Percentiles rank a stretch among this genome's conserved stretches.
phyloP scores from a whole-genome alignment of 306 rosid species.

The Vigna nakashimae region DNA sequence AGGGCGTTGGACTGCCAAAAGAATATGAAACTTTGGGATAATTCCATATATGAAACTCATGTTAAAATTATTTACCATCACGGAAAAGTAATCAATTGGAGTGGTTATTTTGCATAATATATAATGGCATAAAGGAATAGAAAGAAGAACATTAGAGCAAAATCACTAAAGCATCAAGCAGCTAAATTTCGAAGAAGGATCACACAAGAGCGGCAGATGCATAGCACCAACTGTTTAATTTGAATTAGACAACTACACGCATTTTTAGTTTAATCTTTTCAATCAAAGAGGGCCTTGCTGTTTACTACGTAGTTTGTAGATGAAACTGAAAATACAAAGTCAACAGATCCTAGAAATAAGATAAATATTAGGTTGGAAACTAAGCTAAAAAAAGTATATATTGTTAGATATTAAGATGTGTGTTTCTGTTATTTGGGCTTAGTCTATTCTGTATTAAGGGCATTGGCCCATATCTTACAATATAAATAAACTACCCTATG shows the following conservation, averaged over 20 bases:
- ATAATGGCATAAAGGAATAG: neutral
- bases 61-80: neutral
- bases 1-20: too few relatives aligned
- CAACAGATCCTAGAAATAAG: constrained; percentile 11
- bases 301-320: constrained; percentile 24
- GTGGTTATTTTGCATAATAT: neutral
- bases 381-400: neutral
- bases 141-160: neutral
- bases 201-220: constrained; percentile 14
- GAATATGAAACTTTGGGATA: neutral
- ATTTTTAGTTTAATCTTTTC: constrained; percentile 9
- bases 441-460: too few relatives aligned
- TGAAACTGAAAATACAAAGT: constrained; percentile 18
- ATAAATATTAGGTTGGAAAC: neutral
- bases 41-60: neutral
- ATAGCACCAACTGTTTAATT: neutral
- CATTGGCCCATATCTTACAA: too few relatives aligned
- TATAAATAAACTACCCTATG: too few relatives aligned
- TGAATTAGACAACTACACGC: constrained; percentile 3
- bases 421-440: too few relatives aligned
- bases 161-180: neutral
- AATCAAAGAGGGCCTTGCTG: constrained; percentile 4
- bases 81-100: neutral
- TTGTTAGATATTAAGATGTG: too few relatives aligned
- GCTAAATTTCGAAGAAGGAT: neutral